Evolutionary conservation across 306 rosid species (phyloP).

Genomic region (Pyrus betulifolia): DNA sequence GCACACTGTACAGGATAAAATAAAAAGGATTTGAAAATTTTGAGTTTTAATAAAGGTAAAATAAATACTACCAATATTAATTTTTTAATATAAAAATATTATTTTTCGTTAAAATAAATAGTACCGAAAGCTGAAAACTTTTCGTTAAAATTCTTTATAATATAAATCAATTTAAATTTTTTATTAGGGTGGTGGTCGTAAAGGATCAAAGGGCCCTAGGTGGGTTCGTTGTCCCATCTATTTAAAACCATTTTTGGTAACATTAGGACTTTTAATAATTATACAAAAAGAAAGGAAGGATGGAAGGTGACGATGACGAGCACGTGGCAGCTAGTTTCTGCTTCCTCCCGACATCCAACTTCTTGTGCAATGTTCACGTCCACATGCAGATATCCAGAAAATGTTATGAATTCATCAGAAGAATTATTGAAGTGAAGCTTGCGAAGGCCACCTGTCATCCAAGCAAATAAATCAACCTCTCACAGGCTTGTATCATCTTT

Average conservation of each 20-base stretch:
- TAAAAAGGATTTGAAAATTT: not conserved
- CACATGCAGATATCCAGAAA: not conserved
- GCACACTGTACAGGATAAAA: not conserved
- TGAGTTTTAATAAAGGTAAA: too few species aligned
- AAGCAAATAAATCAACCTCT: not conserved
- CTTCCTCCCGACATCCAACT: constrained; percentile 9
- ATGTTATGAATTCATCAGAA: not conserved
- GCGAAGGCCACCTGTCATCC: constrained; percentile 10
- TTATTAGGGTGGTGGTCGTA: not conserved
- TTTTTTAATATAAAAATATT: too few species aligned
- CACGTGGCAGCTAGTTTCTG: constrained; percentile 5
- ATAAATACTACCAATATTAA: accelerated
- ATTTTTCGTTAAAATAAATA: too few species aligned
- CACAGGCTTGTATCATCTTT: not conserved
- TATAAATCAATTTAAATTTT: not conserved
- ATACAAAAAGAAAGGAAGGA: not conserved
- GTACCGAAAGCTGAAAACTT: accelerated
- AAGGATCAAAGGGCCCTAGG: not conserved
- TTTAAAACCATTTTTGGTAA: not conserved
- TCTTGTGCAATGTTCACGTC: not conserved
- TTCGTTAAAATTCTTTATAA: too few species aligned
- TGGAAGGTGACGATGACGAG: not conserved
- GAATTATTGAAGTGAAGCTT: constrained; percentile 4
- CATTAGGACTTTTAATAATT: constrained; percentile 2
- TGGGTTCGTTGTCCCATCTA: not conserved